Conservation (phyloP, 805 yeast species). For the Sugiyamaella lignohabitans region DNA sequence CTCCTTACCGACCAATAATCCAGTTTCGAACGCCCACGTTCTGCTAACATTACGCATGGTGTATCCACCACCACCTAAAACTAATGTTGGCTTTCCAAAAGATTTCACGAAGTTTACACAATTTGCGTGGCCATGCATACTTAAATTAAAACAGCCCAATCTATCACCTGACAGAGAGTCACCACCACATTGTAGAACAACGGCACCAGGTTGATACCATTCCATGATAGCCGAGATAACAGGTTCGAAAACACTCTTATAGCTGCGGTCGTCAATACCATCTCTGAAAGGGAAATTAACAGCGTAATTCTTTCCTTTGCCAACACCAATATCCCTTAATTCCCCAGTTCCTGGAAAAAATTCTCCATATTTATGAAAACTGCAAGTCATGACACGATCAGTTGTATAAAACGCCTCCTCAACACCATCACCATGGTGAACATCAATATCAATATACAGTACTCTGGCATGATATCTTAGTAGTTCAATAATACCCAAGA, state of each 20-base stretch:
- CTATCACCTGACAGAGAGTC: conserved; percentile 92
- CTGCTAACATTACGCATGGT: conserved; percentile 93
- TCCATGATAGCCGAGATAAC: conserved; percentile 79
- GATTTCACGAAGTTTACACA: conserved; percentile 86
- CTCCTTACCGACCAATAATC: conserved; percentile 58
- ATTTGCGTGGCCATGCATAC: conserved; percentile 90
- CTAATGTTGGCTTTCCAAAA: conserved; percentile 84
- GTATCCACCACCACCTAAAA: conserved; percentile 96
- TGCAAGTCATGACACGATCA: conserved; percentile 93
- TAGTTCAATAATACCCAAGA: conserved; percentile 75
- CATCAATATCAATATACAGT: conserved; percentile 86
- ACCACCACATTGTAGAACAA: conserved; percentile 96
- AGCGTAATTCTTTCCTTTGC: conserved; percentile 81
- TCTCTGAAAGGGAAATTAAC: conserved; percentile 89
- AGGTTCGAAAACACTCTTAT: conserved; percentile 63
- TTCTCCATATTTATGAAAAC: conserved; percentile 93
- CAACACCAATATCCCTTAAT: conserved; percentile 84
- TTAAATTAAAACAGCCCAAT: conserved; percentile 86
- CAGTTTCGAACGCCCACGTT: conserved; percentile 93
- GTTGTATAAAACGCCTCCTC: conserved; percentile 95
- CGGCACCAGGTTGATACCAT: conserved; percentile 87
- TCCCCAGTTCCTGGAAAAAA: conserved; percentile 98
- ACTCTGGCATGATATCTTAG: conserved; percentile 88
- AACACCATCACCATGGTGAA: conserved; percentile 97
- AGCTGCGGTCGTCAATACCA: conserved; percentile 91